Base-by-base conservation (phyloP, 148 eudicot genomes). In the Fallopia convolvulus region DNA sequence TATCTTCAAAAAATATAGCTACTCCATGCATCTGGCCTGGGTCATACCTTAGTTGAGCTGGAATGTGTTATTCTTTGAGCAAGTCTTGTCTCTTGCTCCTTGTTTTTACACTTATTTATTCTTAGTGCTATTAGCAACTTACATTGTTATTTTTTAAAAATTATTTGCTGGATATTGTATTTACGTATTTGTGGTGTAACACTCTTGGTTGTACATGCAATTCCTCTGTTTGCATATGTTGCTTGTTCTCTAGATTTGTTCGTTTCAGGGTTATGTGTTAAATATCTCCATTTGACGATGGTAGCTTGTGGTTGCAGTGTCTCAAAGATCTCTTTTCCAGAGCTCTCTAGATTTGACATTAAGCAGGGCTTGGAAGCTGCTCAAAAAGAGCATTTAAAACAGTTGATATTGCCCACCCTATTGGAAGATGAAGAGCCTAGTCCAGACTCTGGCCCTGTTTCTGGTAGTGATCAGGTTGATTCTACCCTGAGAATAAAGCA, bases 321-420 rank as follows among this genome's bases (percentile, higher is more conserved):
- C 23, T 72, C 86, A 50, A 78, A 85, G 83, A 40, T 6, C 48
- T 70, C 89, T 77, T 74, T 77, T 82, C 56, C 84, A 79, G 82
- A 83, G 81, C 85, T 84, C 75, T 85, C 97, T 68, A 90, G 74
- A 79, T 76, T 75, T 74, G 89, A 89, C 61, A 81, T 91, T 77
- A 85, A 85, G 88, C 87, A 85, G 79, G 97, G 86, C 52, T 88
- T 94, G 81, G 87, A 89, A 83, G 78, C 80, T 80, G 91, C 97
- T 61, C 90, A 89, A 75, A 90, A 80, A 83, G 84, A 86, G 76
- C 81, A 86, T 58, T 83, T 85, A 74, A 92, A 90, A 82, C 98
- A 88, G 80, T 85, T 77, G 72, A 82, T 90, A 68, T 81, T 94
- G 79, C 93, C 97, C 36, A 83, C 78, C 82, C 80, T 89, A 44